Evolutionary conservation across 345 rosid genomes (phyloP), one percentile per base, ranked within the genome.

Genomic region (Crucihimalaya himalaica): DNA sequence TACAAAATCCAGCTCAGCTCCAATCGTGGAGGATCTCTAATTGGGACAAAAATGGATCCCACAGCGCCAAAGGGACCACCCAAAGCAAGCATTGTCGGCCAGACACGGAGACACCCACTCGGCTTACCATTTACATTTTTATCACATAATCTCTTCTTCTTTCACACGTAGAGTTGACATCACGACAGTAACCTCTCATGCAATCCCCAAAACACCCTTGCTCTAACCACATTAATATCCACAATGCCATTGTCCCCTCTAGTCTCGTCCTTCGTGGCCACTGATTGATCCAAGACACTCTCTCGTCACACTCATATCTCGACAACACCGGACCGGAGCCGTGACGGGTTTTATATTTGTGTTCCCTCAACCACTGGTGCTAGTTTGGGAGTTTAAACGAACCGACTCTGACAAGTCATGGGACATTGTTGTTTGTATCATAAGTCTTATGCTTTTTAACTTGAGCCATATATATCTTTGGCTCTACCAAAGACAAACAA

Each of bases 31-130:
- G 47, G 66, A 77, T 77, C 47, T 77, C 67, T 6, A 70, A 54
- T 63, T 15, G 71, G 29, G 70, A 70, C 74, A 83, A 32, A 83
- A 39, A 61, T n/a, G 59, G 72, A 68, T 42, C 79, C 86, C 68
- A 78, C 68, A 29, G 6, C 51, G 47, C 10, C 34, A 51, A 39
- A 19, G 78, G 73, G 85, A 61, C 82, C 84, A 70, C 68, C 77
- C 9, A 25, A 74, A 70, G 79, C 69, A 68, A 50, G 56, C 57
- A 5, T 66, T 89, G 98, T 90, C 98, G 86, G 88, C 40, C 78
- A 85, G 96, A n/a, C n/a, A n/a, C n/a, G n/a, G n/a, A 40, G 46
- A 85, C 84, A 61, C 86, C 91, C 87, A 80, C 79, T 77, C 81
- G 87, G 94, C 86, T 64, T 66, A 85, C 97, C 97, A 92, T 5